phyloP scores from a whole-genome alignment of 495 filamentous ascomycete genomes.

The Tuber magnatum region DNA sequence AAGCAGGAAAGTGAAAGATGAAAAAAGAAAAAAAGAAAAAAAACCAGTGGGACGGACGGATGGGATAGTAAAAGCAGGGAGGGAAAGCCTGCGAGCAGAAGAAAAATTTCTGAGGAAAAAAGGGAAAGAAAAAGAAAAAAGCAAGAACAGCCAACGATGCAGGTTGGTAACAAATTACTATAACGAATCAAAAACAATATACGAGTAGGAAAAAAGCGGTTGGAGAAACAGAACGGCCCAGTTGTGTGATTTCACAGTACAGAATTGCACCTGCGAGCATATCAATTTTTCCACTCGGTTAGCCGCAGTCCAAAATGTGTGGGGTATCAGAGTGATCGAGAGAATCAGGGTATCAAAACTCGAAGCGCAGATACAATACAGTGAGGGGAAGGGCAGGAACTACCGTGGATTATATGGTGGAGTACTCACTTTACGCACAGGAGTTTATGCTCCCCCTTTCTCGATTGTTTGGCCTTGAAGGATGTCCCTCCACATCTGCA shows the following conservation, averaged over 20 bases:
- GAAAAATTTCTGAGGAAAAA: conserved; percentile 1
- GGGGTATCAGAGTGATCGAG: conserved; percentile 16
- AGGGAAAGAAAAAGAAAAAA: conserved; percentile 9
- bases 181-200: conserved; percentile 18
- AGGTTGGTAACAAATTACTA: conserved; percentile 7
- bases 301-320: conserved; percentile 13
- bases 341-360: conserved; percentile 20
- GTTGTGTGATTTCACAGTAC: conserved; percentile 18
- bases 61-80: conserved; percentile 6
- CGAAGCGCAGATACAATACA: background rate
- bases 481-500: conserved; percentile 37
- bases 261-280: conserved; percentile 36
- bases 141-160: conserved; percentile 9
- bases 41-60: background rate
- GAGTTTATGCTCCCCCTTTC: conserved; percentile 38
- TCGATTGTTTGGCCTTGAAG: conserved; percentile 40
- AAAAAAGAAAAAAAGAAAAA: conserved; percentile 5
- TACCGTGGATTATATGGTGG: background rate
- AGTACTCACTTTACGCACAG: conserved; percentile 38
- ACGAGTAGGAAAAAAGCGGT: conserved; percentile 8
- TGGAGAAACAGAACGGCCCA: background rate
- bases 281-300: conserved; percentile 12
- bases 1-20: background rate
- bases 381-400: conserved; percentile 4
- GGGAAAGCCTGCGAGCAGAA: background rate